Evolutionary conservation across 1,284 basidiomycete genomes (phyloP), one percentile per base, ranked within the genome.

Genomic region (Cutaneotrichosporon cyanovorans): DNA sequence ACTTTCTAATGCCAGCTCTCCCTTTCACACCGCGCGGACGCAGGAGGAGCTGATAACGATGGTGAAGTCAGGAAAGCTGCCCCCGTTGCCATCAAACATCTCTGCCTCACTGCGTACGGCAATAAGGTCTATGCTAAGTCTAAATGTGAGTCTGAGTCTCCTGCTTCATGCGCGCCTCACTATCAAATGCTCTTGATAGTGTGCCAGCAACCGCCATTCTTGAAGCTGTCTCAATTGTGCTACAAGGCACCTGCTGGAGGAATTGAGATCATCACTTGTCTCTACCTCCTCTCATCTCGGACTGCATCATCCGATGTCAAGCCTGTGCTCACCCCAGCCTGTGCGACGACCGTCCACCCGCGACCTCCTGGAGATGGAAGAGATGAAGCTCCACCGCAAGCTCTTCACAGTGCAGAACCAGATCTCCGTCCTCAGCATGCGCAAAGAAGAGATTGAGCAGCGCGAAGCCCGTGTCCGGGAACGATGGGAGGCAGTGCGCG

Each of bases 391-490:
- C 10, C 67, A 69, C 43, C 50, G 58, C n/a, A 67, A 68, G 50
- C 55, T 66, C 19, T 66, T 71, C 57, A 62, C 61, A 3, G 60
- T 72, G 22, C 66, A 72, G 53, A 66, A 69, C 48, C 60, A 72
- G 69, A 59, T 61, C 5, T 48, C 55, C 4, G 45, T 65, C 1
- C 47, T 69, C 6, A 39, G 58, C 12, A 33, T 55, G 9, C 68
- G 61, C 66, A 66, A 47, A 66, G 76, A 50, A 20, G 79, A 83
- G 37, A 55, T 67, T 9, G 76, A 78, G 28, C 73, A 82, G 15
- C 36, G 40, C 40, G 22, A 52, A 42, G 21, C 46, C 30, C 20
- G 43, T 33, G 37, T 55, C 57, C 4, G 56, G 46, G 23, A 65
- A 38, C 42, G 59, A 48, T 42, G 59, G 40, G 15, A 52, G 39